phyloP scores from a whole-genome alignment of 345 rosid species.

The Acer negundo region DNA sequence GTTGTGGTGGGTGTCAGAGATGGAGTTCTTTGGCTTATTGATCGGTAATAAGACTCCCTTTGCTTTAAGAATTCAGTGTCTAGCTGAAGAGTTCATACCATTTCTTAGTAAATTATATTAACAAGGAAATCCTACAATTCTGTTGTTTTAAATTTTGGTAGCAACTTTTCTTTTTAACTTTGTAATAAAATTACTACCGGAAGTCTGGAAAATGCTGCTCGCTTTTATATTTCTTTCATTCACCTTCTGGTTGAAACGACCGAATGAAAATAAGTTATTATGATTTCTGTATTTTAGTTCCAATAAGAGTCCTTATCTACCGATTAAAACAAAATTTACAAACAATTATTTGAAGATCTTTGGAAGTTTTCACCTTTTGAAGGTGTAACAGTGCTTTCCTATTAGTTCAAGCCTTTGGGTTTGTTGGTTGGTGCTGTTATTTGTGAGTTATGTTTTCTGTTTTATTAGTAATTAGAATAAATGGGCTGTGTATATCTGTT shows the following conservation, averaged over 20 bases:
- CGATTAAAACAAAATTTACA: background rate
- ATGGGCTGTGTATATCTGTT: no score
- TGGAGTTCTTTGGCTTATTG: constrained; percentile 99
- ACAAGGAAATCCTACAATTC: background rate
- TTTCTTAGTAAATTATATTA: background rate
- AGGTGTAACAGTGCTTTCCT: no score
- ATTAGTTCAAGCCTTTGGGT: no score
- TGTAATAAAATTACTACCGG: background rate
- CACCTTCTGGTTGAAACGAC: background rate
- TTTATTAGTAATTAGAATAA: no score
- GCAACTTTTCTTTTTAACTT: background rate
- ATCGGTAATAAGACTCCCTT: constrained; percentile 52
- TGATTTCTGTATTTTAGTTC: background rate
- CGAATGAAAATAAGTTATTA: no score
- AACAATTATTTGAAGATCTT: background rate
- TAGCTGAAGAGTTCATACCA: background rate
- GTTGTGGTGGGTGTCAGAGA: constrained; percentile 92
- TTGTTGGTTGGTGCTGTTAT: no score
- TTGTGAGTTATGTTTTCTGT: no score
- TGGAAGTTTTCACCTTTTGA: background rate
- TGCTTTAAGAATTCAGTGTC: background rate
- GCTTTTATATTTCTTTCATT: background rate
- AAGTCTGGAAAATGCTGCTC: background rate
- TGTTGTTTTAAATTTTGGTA: background rate
- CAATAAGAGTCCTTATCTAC: background rate